Evolutionary conservation across 2,329 filamentous ascomycete genomes (phyloP).

Genomic region (Meredithiella fracta): DNA sequence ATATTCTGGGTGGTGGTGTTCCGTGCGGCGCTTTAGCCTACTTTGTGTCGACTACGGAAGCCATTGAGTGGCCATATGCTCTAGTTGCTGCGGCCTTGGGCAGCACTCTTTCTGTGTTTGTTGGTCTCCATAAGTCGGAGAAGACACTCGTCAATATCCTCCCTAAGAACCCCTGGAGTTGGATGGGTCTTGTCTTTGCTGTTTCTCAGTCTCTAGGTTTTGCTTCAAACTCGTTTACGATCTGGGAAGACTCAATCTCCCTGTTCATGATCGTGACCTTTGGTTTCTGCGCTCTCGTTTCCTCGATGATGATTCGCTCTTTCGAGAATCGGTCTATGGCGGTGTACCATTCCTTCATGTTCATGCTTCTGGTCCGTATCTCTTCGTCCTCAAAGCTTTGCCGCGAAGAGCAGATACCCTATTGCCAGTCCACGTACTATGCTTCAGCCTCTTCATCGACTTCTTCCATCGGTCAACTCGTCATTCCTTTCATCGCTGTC

Average conservation of each 20-base stretch:
- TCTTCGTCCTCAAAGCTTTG: slow-evolving; percentile 84
- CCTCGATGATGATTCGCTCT: slow-evolving; percentile 56
- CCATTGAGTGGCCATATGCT: slow-evolving; percentile 21
- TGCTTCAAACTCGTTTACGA: slow-evolving; percentile 93
- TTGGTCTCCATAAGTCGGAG: slow-evolving; percentile 27
- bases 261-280: slow-evolving; percentile 85
- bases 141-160: slow-evolving; percentile 36
- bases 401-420: slow-evolving; percentile 96
- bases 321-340: slow-evolving; percentile 56
- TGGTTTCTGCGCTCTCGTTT: slow-evolving; percentile 55
- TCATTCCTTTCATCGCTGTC: slow-evolving; percentile 60
- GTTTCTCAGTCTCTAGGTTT: slow-evolving; percentile 84
- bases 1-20: slow-evolving; percentile 23
- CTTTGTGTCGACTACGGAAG: slow-evolving; percentile 18
- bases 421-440: slow-evolving; percentile 90
- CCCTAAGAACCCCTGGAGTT: slow-evolving; percentile 74
- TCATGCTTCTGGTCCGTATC: slow-evolving; percentile 60
- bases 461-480: slow-evolving; percentile 76
- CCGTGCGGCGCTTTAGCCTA: slow-evolving; percentile 21
- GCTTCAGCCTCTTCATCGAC: slow-evolving; percentile 82
- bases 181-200: slow-evolving; percentile 65
- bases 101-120: slow-evolving; percentile 27
- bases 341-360: slow-evolving; percentile 70
- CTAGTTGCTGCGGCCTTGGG: slow-evolving; percentile 27
- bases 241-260: slow-evolving; percentile 94